Percentiles rank a stretch among this genome's conserved stretches.
Conservation (phyloP, 1,284 basidiomycete species). For the Sporisorium reilianum region DNA sequence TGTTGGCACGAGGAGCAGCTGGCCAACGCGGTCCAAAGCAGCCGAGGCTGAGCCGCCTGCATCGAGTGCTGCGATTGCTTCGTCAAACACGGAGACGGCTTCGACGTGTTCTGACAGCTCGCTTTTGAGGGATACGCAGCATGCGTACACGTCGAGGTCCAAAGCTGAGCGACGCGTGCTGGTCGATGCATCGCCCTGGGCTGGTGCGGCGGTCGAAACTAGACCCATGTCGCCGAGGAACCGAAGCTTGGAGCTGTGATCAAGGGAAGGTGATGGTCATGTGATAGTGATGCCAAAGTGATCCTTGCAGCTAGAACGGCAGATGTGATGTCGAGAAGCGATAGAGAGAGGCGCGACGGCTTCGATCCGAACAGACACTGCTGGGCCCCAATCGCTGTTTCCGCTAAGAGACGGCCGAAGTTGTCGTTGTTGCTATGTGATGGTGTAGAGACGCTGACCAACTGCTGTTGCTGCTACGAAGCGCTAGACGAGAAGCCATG, state of each 20-base stretch:
- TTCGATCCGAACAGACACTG: background rate
- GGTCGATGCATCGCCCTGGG: background rate
- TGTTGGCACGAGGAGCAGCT: constrained; percentile 58
- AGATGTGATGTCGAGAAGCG: background rate
- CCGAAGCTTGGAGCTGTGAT: background rate
- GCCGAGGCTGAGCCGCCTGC: constrained; percentile 5
- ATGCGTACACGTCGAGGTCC: constrained; percentile 25
- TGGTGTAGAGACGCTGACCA: background rate
- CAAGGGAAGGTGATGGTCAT: background rate
- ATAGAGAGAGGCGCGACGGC: background rate
- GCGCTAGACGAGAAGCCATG: background rate
- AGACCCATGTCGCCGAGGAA: constrained; percentile 21
- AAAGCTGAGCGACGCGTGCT: constrained; percentile 26
- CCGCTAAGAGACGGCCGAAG: too few relatives aligned
- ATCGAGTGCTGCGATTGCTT: constrained; percentile 14
- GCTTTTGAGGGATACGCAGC: constrained; percentile 18
- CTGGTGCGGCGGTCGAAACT: background rate
- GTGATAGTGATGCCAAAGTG: background rate
- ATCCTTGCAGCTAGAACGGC: background rate
- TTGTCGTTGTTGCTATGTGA: background rate
- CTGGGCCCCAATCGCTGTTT: too few relatives aligned
- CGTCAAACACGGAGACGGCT: background rate
- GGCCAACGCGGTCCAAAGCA: constrained; percentile 56
- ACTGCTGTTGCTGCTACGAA: constrained; percentile 1
- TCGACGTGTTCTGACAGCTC: constrained; percentile 17